These are phyloP conservation scores for Komagataella phaffii DNA, from an alignment of 805 yeast genomes.

Conservation along the genomic window DNA sequence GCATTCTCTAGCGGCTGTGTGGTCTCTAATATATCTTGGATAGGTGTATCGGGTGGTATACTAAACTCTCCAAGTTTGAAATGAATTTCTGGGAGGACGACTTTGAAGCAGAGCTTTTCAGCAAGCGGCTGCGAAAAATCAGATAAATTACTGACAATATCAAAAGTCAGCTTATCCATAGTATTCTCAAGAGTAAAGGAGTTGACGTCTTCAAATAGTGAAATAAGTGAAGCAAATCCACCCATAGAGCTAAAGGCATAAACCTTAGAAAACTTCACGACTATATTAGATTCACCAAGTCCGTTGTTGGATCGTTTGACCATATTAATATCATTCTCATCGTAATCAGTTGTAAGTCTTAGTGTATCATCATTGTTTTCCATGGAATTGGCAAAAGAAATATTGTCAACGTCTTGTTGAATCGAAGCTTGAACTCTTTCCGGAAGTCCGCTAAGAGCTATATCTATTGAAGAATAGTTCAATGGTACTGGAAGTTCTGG, in stretches of 20 bases:
- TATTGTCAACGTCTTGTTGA: not conserved
- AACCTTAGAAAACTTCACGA: constrained; percentile 40
- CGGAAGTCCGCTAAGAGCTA: not conserved
- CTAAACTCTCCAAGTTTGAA: constrained; percentile 10
- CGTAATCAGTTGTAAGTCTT: constrained; percentile 8
- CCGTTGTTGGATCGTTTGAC: constrained; percentile 11
- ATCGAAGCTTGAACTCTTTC: not conserved
- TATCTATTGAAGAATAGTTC: not conserved
- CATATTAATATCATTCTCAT: constrained; percentile 15
- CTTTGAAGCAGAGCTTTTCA: constrained; percentile 14
- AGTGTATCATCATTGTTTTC: not conserved
- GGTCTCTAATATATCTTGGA: constrained; percentile 1
- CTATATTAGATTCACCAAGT: constrained; percentile 38
- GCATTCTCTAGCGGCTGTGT: constrained; percentile 7
- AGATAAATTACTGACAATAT: constrained; percentile 31
- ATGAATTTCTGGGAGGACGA: constrained; percentile 32
- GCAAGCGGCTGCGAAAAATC: not conserved
- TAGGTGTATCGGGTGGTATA: not conserved
- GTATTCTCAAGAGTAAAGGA: constrained; percentile 29
- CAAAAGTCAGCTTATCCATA: constrained; percentile 54
- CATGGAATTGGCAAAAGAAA: not conserved
- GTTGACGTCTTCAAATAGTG: constrained; percentile 23
- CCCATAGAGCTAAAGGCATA: constrained; percentile 32
- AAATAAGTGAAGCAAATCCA: constrained; percentile 6
- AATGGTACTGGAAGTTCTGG: constrained; percentile 56